Conservation (phyloP, 371 early-diverging fungal species). For the Mucor piriformis region DNA sequence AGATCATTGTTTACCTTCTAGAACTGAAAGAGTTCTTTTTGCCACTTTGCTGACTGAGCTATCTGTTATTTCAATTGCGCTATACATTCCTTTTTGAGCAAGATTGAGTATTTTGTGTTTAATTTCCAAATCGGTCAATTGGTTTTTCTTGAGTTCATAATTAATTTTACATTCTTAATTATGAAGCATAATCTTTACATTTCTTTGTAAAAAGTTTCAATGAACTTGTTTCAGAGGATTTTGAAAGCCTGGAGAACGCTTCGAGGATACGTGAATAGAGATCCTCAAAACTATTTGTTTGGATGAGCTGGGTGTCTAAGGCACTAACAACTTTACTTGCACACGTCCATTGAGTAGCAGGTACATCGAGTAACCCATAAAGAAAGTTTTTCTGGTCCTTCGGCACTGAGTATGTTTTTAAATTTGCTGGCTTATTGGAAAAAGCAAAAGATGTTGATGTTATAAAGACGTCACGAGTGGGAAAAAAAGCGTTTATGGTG, state of each 20-base stretch:
- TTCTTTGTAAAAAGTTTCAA: constrained; percentile 11
- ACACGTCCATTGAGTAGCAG: constrained; percentile 9
- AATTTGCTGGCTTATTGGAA: constrained; percentile 2
- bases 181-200: constrained; percentile 10
- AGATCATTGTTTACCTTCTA: constrained; percentile 3
- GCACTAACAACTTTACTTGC: constrained; percentile 10
- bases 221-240: constrained; percentile 3
- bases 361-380: constrained; percentile 8
- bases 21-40: constrained; percentile 6
- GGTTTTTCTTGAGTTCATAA: constrained; percentile 9
- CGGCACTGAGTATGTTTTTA: constrained; percentile 6
- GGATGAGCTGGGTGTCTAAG: constrained; percentile 5
- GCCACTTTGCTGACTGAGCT: constrained; percentile 4
- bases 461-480: not conserved
- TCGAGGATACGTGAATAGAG: constrained; percentile 3
- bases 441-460: constrained; percentile 3
- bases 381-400: constrained; percentile 2
- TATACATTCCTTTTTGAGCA: constrained; percentile 11
- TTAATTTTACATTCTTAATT: constrained; percentile 9
- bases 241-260: constrained; percentile 3
- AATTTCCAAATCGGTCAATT: constrained; percentile 9
- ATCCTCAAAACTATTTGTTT: constrained; percentile 9
- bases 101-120: constrained; percentile 9
- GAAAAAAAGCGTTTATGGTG: no score
- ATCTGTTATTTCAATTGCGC: constrained; percentile 5